phyloP scores from a whole-genome alignment of 164 flowering plant genomes.

The Platanus orientalis region DNA sequence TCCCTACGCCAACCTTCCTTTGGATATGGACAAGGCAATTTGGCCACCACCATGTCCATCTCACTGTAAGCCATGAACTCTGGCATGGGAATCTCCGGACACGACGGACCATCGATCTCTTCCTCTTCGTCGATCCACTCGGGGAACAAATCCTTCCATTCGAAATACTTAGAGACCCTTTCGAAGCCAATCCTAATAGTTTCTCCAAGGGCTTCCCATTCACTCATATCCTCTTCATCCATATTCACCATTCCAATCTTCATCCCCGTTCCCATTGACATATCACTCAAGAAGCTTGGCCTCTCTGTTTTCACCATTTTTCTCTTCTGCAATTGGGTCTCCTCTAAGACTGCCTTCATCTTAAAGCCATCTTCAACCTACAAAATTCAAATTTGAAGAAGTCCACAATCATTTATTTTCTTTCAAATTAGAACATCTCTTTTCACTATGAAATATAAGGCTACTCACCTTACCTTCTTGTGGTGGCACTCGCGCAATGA shows the following conservation, averaged over 20 bases:
- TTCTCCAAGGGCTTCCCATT: conserved; percentile 43
- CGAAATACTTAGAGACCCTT: conserved; percentile 41
- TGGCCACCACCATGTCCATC: conserved; percentile 66
- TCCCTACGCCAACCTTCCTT: conserved; percentile 70
- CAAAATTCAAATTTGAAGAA: conserved; percentile 7
- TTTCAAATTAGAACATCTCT: neutral
- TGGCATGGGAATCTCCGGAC: conserved; percentile 94
- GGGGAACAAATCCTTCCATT: conserved; percentile 81
- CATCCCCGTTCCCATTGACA: conserved; percentile 20
- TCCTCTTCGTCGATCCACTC: conserved; percentile 99
- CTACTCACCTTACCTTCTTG: conserved; percentile 87
- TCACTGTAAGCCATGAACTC: conserved; percentile 25
- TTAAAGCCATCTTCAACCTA: conserved; percentile 41
- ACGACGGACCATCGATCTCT: conserved; percentile 53
- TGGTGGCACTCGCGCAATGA: conserved; percentile 66
- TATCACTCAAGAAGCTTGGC: conserved; percentile 52
- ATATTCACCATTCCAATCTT: conserved; percentile 75
- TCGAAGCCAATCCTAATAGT: conserved; percentile 31
- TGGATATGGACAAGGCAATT: conserved; percentile 61
- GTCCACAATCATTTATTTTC: too few relatives aligned
- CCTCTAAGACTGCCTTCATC: conserved; percentile 51
- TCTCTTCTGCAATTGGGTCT: conserved; percentile 10
- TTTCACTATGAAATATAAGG: neutral
- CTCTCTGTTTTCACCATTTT: conserved; percentile 34
- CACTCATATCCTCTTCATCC: conserved; percentile 52